Conservation (phyloP, 352 stramenopile genomes). For the Thalassiosira mediterranea region DNA sequence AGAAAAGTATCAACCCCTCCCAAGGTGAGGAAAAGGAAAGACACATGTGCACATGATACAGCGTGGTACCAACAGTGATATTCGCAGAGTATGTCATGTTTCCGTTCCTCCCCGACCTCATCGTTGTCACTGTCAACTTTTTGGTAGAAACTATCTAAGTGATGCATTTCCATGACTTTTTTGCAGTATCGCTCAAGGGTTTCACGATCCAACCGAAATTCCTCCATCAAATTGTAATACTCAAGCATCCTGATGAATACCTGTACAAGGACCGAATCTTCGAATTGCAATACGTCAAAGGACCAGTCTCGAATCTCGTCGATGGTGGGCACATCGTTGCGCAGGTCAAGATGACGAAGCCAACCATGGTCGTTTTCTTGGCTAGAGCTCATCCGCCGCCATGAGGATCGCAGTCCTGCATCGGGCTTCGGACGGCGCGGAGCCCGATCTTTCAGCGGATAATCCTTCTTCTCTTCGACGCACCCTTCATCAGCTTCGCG, state of each 20-base stretch:
- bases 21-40: constrained; percentile 86
- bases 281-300: constrained; percentile 55
- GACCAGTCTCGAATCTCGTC: constrained; percentile 43
- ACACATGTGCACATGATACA: constrained; percentile 88
- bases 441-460: too few relatives aligned
- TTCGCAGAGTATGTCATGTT: constrained; percentile 37
- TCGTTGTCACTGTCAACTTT: constrained; percentile 26
- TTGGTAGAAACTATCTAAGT: constrained; percentile 46
- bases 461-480: too few relatives aligned
- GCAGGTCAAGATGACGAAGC: constrained; percentile 49
- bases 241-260: constrained; percentile 32
- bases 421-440: too few relatives aligned
- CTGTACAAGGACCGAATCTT: constrained; percentile 30
- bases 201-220: constrained; percentile 31
- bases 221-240: constrained; percentile 44
- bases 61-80: constrained; percentile 92
- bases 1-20: constrained; percentile 71
- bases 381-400: too few relatives aligned
- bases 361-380: constrained; percentile 18
- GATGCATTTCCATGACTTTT: constrained; percentile 33
- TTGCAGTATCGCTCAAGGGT: constrained; percentile 28
- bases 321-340: constrained; percentile 36
- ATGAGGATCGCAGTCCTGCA: too few relatives aligned
- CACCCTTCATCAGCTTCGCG: too few relatives aligned
- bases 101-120: background rate